Percentiles rank a stretch among this genome's conserved stretches.
Conservation (phyloP, 305 asterid genomes). For the Plantago coronopus region DNA sequence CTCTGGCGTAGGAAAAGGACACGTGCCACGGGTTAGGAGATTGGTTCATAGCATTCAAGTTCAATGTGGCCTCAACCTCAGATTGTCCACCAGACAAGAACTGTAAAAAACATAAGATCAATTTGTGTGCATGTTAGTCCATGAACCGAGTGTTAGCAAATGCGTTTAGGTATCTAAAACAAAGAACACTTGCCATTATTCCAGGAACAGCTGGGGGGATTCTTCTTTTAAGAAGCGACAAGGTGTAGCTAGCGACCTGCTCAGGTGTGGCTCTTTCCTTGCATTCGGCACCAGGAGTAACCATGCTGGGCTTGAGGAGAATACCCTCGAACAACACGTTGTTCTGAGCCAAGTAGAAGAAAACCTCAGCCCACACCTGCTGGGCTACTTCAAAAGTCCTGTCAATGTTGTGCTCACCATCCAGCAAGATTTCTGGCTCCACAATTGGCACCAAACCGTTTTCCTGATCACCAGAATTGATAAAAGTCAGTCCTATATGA, state of each 20-base stretch:
- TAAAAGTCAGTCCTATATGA: not conserved
- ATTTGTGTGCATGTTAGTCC: constrained; percentile 1
- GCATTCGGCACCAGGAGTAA: constrained; percentile 85
- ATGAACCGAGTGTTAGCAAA: not conserved
- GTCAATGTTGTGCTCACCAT: constrained; percentile 79
- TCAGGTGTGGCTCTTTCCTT: constrained; percentile 68
- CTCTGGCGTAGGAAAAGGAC: constrained; percentile 81
- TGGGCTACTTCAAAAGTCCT: constrained; percentile 80
- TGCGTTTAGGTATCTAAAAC: too few relatives aligned
- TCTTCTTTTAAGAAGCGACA: constrained; percentile 59
- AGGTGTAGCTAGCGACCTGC: constrained; percentile 69
- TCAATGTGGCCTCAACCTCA: constrained; percentile 80
- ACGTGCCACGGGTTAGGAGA: constrained; percentile 90
- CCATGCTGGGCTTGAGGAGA: constrained; percentile 92
- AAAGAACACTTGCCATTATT: constrained; percentile 60
- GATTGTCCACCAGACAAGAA: constrained; percentile 95
- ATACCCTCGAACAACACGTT: constrained; percentile 81
- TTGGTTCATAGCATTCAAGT: constrained; percentile 92
- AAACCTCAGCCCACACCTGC: constrained; percentile 83
- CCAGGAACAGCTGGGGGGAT: constrained; percentile 87
- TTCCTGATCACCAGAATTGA: constrained; percentile 34
- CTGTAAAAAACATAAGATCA: constrained; percentile 30
- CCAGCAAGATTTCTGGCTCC: constrained; percentile 84
- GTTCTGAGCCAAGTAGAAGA: constrained; percentile 86
- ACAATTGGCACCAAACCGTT: constrained; percentile 89